Evolutionary conservation across 2,329 filamentous ascomycete species (phyloP), one percentile per base, ranked within the genome.

Genomic region (Microdochium nivale): DNA sequence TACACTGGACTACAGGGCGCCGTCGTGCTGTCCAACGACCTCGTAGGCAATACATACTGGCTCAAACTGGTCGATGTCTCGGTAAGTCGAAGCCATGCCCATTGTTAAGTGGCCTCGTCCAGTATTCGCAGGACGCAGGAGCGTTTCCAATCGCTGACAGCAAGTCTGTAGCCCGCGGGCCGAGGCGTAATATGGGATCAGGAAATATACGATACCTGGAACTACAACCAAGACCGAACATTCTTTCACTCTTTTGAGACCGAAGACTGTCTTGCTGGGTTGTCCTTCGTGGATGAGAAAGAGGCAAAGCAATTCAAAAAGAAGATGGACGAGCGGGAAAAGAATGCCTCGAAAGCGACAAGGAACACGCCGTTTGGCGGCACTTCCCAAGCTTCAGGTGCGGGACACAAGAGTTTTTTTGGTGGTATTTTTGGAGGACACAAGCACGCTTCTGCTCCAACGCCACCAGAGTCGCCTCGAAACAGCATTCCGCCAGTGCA

Each of bases 211-310:
- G 92, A 99, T 60, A 84, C 84, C 49, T 97, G 95, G 78, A 77
- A 79, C 56, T 99, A 97, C 76, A 96, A 96, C 71, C 92, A 96
- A 65, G 94, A 99, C 67, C 86, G 94, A 55, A 92, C 89, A 54
- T 99, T 96, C 72, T 99, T 99, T 72, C 91, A 97, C 70, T 90
- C 89, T 5, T 99, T 99, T 66, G 94, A 99, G 72, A 80, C 96
- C 52, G 91, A 97, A 70, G 84, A 95, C 56, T 97, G 90, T 63
- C 74, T 95, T 54, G 94, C 90, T 5, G 94, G 86, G 1, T 73
- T 99, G 54, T 96, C 90, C 24, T 99, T 99, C 63, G 84, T 87
- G 55, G 94, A 97, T 68, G 94, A 97, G 74, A 97, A 96, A 70
- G 94, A 99, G 73, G 94, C 94, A 32, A 95, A 89, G 71, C 88